A percentile compares a stretch with the other conserved stretches of the same genome.
These are phyloP conservation scores for Corylus americana DNA, from an alignment of 306 rosid species.

Conservation along the genomic window DNA sequence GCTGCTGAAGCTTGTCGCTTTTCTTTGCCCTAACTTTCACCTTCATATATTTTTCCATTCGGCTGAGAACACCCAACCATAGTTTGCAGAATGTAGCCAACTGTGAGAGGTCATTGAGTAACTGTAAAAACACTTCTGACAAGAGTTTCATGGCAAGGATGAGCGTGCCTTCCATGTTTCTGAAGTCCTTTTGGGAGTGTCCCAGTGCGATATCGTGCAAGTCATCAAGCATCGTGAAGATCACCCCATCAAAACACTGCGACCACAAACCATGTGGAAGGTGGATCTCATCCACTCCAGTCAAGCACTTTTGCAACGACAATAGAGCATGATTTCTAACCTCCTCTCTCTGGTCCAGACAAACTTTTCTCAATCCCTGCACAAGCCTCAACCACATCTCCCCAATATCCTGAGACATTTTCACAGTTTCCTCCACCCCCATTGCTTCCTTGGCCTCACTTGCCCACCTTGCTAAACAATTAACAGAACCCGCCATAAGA, in stretches of 20 bases:
- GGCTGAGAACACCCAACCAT: conserved; percentile 90
- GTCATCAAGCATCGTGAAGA: conserved; percentile 96
- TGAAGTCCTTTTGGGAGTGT: conserved; percentile 81
- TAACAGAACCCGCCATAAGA: conserved; percentile 83
- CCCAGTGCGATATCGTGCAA: conserved; percentile 93
- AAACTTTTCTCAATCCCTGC: conserved; percentile 87
- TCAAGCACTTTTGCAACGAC: conserved; percentile 80
- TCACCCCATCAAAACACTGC: conserved; percentile 85
- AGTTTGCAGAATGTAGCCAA: conserved; percentile 86
- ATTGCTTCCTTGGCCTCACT: conserved; percentile 64
- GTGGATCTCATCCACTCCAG: conserved; percentile 67
- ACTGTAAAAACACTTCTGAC: conserved; percentile 80
- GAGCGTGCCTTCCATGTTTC: conserved; percentile 98
- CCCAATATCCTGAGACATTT: conserved; percentile 77
- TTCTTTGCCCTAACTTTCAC: conserved; percentile 82
- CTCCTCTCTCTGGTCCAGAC: conserved; percentile 98
- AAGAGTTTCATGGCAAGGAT: conserved; percentile 80
- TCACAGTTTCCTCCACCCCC: conserved; percentile 68
- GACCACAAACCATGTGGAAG: conserved; percentile 63
- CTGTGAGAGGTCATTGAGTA: conserved; percentile 73
- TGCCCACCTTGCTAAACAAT: conserved; percentile 77
- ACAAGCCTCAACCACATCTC: conserved; percentile 97
- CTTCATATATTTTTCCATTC: conserved; percentile 91
- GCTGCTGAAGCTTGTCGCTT: conserved; percentile 87
- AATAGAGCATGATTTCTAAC: conserved; percentile 89